Conservation (phyloP, 306 rosid species). For the Arachis stenosperma region DNA sequence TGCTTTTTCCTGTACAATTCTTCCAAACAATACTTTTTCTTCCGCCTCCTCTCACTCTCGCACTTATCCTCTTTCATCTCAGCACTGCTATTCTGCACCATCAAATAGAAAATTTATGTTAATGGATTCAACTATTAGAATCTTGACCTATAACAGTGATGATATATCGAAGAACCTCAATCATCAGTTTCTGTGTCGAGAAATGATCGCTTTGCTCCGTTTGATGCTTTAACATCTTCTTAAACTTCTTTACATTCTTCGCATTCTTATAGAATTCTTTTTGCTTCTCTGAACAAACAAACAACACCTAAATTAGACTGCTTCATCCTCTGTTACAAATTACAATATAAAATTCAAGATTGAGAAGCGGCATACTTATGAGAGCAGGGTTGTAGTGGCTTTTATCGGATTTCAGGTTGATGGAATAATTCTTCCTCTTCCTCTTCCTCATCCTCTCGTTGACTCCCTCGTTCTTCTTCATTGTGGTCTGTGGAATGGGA, state of each 20-base stretch:
- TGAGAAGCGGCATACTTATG: conserved; percentile 59
- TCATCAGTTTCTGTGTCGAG: conserved; percentile 3
- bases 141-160: background rate
- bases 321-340: too few species aligned
- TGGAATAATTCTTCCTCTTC: conserved; percentile 56
- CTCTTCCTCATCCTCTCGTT: conserved; percentile 44
- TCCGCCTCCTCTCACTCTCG: conserved; percentile 37
- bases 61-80: conserved; percentile 38
- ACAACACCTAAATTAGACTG: conserved; percentile 22
- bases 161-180: conserved; percentile 59
- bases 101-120: conserved; percentile 1
- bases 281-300: conserved; percentile 59
- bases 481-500: conserved; percentile 24
- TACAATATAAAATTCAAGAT: background rate
- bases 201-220: conserved; percentile 45
- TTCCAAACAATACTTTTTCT: conserved; percentile 51
- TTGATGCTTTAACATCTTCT: conserved; percentile 62
- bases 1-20: conserved; percentile 58
- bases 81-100: conserved; percentile 50
- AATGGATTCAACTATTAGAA: background rate
- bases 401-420: conserved; percentile 61
- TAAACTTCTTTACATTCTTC: conserved; percentile 73
- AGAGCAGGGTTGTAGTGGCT: conserved; percentile 70
- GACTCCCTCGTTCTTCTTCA: conserved; percentile 53
- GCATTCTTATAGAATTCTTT: conserved; percentile 79